These are phyloP conservation scores for Malus hybrid DNA, from an alignment of 331 rosid genomes.

Conservation along the genomic window DNA sequence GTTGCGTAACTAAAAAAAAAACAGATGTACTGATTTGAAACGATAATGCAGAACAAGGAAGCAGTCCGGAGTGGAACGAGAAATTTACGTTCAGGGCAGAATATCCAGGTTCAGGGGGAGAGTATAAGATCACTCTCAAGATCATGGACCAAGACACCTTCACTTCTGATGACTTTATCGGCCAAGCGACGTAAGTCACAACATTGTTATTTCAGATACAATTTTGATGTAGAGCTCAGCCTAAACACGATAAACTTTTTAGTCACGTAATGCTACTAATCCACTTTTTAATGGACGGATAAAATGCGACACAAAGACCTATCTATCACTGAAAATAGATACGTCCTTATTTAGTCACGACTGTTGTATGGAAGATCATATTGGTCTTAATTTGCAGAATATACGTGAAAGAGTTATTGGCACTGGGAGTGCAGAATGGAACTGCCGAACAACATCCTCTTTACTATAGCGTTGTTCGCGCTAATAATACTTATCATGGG, in stretches of 20 bases:
- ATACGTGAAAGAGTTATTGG: slow-evolving; percentile 50
- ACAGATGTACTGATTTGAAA: no score
- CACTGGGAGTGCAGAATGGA: slow-evolving; percentile 56
- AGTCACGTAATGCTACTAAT: no score
- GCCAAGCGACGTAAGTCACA: slow-evolving; percentile 56
- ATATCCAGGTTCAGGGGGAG: slow-evolving; percentile 35
- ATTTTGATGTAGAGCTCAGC: no score
- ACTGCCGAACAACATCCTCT: slow-evolving; percentile 37
- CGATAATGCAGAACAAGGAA: slow-evolving; percentile 35
- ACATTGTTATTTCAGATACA: no score
- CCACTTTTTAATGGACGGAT: no score
- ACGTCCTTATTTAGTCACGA: background rate
- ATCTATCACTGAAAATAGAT: background rate
- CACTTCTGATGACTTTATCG: slow-evolving; percentile 50
- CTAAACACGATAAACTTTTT: no score
- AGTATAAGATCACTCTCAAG: slow-evolving; percentile 46
- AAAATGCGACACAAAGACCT: background rate
- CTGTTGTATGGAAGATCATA: background rate
- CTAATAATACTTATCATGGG: slow-evolving; percentile 44
- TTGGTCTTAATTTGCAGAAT: slow-evolving; percentile 33
- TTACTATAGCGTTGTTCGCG: slow-evolving; percentile 51
- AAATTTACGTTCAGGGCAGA: slow-evolving; percentile 47
- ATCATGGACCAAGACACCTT: slow-evolving; percentile 65
- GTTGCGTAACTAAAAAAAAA: background rate
- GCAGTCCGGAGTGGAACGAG: slow-evolving; percentile 65